A percentile compares a stretch with the other conserved stretches of the same genome.
Evolutionary conservation across 495 filamentous ascomycete genomes (phyloP).

Genomic region (Neurospora sp.): DNA sequence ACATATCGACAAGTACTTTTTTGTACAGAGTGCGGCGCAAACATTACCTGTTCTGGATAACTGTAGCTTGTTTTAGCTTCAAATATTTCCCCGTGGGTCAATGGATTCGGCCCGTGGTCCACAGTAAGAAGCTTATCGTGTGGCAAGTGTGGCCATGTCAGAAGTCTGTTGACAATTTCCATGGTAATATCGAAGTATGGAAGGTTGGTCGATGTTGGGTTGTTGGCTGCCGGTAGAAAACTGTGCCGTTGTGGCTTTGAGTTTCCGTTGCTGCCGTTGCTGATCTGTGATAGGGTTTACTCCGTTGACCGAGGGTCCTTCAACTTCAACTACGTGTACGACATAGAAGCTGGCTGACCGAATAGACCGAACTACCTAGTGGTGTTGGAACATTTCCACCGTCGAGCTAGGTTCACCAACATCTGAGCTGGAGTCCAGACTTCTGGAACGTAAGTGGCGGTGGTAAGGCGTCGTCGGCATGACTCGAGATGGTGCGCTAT

Average conservation of each 20-base stretch:
- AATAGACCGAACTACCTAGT: background rate
- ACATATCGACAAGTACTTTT: background rate
- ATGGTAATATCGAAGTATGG: background rate
- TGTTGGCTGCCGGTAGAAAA: background rate
- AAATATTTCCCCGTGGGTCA: background rate
- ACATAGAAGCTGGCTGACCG: too few relatives aligned
- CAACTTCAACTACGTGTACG: background rate
- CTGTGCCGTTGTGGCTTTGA: background rate
- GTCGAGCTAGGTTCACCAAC: background rate
- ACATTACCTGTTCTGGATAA: background rate
- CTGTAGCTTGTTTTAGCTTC: background rate
- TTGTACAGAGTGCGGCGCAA: background rate
- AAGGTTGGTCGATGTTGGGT: background rate
- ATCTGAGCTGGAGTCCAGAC: background rate
- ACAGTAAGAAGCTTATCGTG: background rate
- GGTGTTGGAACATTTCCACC: background rate
- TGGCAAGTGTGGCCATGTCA: background rate
- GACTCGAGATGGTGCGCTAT: background rate
- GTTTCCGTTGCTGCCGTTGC: background rate
- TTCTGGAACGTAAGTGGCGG: background rate
- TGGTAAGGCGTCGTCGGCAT: background rate
- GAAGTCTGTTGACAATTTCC: background rate
- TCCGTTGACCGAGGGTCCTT: background rate
- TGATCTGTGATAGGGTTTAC: background rate
- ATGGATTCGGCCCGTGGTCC: background rate